phyloP scores from a whole-genome alignment of 768 basidiomycete species.

The Leccinum rimulosum region DNA sequence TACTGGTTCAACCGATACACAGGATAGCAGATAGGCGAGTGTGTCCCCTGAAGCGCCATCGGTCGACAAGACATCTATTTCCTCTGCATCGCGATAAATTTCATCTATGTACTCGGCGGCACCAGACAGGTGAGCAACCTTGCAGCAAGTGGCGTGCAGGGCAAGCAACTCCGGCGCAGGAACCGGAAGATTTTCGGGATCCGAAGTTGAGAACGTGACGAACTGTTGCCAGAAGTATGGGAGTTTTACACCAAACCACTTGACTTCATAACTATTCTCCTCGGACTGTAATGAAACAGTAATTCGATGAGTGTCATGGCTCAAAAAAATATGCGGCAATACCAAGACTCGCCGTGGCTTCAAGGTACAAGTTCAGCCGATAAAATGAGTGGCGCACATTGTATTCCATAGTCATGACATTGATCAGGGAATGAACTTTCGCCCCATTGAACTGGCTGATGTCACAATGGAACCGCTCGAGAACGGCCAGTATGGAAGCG shows the following conservation, averaged over 20 bases:
- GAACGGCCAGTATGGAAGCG: neutral
- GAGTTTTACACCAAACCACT: neutral
- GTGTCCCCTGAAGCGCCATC: slow-evolving; percentile 2
- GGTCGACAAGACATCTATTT: neutral
- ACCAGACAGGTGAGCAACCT: slow-evolving; percentile 27
- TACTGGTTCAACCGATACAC: neutral
- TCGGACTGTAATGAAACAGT: neutral
- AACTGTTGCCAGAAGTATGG: neutral
- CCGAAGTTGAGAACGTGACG: slow-evolving; percentile 3
- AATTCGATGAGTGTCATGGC: neutral
- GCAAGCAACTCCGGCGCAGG: slow-evolving; percentile 12
- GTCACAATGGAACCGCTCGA: neutral
- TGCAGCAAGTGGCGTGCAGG: slow-evolving; percentile 22
- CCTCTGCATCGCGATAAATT: slow-evolving; percentile 5
- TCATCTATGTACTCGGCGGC: slow-evolving; percentile 17
- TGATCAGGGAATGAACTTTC: slow-evolving; percentile 8
- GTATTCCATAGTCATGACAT: neutral
- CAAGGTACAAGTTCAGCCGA: slow-evolving; percentile 2
- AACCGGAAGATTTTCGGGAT: slow-evolving; percentile 11
- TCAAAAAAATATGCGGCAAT: neutral
- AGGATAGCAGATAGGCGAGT: neutral
- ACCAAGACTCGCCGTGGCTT: slow-evolving; percentile 2
- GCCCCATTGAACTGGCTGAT: neutral
- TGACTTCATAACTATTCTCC: slow-evolving; percentile 6
- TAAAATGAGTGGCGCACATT: slow-evolving; percentile 3